phyloP scores from a whole-genome alignment of 139 green algal species.

The Bryopsis sp. region DNA sequence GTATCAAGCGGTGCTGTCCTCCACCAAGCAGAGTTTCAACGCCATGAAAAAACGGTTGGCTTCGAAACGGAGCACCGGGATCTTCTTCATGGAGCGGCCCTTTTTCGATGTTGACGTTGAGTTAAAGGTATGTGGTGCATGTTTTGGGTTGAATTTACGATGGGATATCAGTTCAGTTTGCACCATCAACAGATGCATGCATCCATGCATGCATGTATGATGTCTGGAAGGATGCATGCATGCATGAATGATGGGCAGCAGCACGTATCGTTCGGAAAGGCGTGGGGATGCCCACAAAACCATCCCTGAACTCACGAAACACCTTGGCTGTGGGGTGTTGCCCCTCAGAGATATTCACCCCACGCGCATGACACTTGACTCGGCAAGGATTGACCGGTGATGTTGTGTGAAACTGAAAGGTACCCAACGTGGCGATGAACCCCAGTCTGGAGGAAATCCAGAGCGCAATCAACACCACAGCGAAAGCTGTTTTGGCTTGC shows the following conservation, averaged over 20 bases:
- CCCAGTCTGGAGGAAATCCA: conserved; percentile 82
- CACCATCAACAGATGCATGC: too few relatives aligned
- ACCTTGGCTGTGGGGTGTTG: too few relatives aligned
- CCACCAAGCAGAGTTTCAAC: conserved; percentile 61
- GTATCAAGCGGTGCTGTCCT: conserved; percentile 68
- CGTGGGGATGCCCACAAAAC: too few relatives aligned
- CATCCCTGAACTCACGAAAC: too few relatives aligned
- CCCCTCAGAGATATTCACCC: too few relatives aligned
- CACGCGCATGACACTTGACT: background rate
- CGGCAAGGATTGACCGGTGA: background rate
- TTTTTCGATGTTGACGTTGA: conserved; percentile 87
- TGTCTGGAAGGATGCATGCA: too few relatives aligned
- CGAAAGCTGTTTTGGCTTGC: conserved; percentile 31
- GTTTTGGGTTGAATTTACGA: too few relatives aligned
- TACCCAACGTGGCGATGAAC: conserved; percentile 71
- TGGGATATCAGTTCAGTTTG: too few relatives aligned
- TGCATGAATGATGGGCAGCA: too few relatives aligned
- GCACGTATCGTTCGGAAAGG: too few relatives aligned
- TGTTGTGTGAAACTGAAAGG: conserved; percentile 22
- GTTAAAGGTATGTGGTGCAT: conserved; percentile 59
- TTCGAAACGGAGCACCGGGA: conserved; percentile 40
- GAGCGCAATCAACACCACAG: conserved; percentile 66
- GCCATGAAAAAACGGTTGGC: conserved; percentile 71
- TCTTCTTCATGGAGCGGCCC: conserved; percentile 66
- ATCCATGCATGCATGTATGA: too few relatives aligned